A percentile compares a stretch with the other conserved stretches of the same genome.
phyloP scores from a whole-genome alignment of 2,329 filamentous ascomycete genomes.

The Westerdykella aurantiaca region DNA sequence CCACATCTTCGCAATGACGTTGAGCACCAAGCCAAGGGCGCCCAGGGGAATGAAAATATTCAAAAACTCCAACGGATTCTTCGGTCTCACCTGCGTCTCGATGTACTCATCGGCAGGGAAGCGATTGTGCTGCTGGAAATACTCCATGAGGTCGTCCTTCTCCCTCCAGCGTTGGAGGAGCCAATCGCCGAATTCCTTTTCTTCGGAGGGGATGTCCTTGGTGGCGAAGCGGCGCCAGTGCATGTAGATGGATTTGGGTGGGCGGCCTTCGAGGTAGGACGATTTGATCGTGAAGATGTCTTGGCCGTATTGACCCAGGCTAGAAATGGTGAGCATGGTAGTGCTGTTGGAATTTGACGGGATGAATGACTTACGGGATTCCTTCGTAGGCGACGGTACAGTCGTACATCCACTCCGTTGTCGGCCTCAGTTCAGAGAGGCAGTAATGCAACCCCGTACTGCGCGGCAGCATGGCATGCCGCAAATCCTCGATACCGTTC shows the following conservation, averaged over 20 bases:
- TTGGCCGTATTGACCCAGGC: constrained; percentile 64
- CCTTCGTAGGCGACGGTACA: constrained; percentile 96
- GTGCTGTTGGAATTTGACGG: not conserved
- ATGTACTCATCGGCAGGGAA: constrained; percentile 65
- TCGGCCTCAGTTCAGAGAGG: constrained; percentile 65
- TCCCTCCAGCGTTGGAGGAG: constrained; percentile 78
- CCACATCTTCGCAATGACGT: constrained; percentile 21
- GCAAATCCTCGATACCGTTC: constrained; percentile 60
- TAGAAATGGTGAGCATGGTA: constrained; percentile 12
- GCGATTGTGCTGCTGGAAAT: constrained; percentile 66
- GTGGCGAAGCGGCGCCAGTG: constrained; percentile 87
- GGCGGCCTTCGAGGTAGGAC: constrained; percentile 81
- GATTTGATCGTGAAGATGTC: constrained; percentile 79
- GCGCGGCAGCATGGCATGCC: constrained; percentile 69
- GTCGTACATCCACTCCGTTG: constrained; percentile 79
- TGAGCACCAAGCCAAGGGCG: constrained; percentile 33
- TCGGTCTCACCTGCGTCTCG: constrained; percentile 43
- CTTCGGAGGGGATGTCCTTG: constrained; percentile 71
- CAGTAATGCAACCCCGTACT: constrained; percentile 78
- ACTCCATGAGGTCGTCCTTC: constrained; percentile 81
- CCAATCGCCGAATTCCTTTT: constrained; percentile 74
- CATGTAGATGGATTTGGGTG: constrained; percentile 92
- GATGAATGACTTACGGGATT: constrained; percentile 63
- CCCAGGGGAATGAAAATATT: constrained; percentile 41
- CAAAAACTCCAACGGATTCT: constrained; percentile 37